A percentile compares a stretch with the other conserved stretches of the same genome.
These are phyloP conservation scores for Pleurotus giganteus DNA, from an alignment of 768 basidiomycete genomes.

Conservation along the genomic window DNA sequence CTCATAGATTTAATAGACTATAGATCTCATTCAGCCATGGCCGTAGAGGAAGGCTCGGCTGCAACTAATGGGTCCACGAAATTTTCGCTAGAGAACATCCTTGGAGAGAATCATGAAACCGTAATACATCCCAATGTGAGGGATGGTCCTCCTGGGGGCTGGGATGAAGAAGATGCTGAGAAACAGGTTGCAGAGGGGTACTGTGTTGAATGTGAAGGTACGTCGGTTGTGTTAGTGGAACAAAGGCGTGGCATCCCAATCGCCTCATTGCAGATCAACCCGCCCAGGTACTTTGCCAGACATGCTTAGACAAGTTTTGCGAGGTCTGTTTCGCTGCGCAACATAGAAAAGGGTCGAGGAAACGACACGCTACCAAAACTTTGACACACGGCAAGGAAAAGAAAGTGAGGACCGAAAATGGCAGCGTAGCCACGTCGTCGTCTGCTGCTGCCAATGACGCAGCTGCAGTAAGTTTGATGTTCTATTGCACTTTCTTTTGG, in stretches of 20 bases:
- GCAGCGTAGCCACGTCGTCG: slow-evolving; percentile 11
- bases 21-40: slow-evolving; percentile 3
- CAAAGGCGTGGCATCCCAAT: slow-evolving; percentile 11
- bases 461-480: slow-evolving; percentile 21
- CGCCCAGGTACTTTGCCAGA: slow-evolving; percentile 69
- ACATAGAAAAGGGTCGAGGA: slow-evolving; percentile 80
- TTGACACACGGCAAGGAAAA: slow-evolving; percentile 31
- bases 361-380: slow-evolving; percentile 54
- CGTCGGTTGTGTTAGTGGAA: slow-evolving; percentile 11
- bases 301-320: slow-evolving; percentile 72
- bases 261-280: slow-evolving; percentile 82
- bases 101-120: slow-evolving; percentile 58
- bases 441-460: slow-evolving; percentile 26
- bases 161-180: slow-evolving; percentile 63
- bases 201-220: slow-evolving; percentile 88
- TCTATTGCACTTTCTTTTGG: not conserved
- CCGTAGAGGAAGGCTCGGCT: not conserved
- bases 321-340: slow-evolving; percentile 86
- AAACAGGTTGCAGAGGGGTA: slow-evolving; percentile 56
- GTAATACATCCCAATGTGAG: slow-evolving; percentile 54
- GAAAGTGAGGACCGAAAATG: slow-evolving; percentile 24
- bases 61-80: slow-evolving; percentile 10
- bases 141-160: slow-evolving; percentile 45
- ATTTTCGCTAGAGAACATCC: slow-evolving; percentile 72
- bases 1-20: slow-evolving; percentile 9